Percentiles rank a stretch among this genome's conserved stretches.
Evolutionary conservation across 2,329 filamentous ascomycete genomes (phyloP).

Genomic region (Ophiocordyceps sinensis): DNA sequence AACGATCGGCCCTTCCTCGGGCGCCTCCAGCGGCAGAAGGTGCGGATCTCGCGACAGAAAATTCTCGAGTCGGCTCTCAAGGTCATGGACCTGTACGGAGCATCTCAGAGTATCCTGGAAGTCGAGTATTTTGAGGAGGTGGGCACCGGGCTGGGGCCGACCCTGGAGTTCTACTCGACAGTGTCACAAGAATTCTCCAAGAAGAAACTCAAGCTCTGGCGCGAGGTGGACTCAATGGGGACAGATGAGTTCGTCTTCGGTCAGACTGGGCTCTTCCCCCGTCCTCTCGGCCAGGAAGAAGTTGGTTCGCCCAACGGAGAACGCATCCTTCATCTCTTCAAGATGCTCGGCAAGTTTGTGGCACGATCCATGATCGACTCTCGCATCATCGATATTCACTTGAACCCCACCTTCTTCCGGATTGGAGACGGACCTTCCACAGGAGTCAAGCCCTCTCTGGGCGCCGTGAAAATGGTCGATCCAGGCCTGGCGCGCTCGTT

Average conservation of each 20-base stretch:
- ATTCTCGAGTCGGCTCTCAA: slow-evolving; percentile 95
- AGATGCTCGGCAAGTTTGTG: slow-evolving; percentile 90
- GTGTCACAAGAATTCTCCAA: slow-evolving; percentile 96
- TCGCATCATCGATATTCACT: slow-evolving; percentile 90
- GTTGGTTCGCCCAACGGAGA: slow-evolving; percentile 64
- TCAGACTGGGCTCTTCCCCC: slow-evolving; percentile 74
- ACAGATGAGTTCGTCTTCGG: slow-evolving; percentile 73
- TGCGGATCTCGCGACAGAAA: slow-evolving; percentile 88
- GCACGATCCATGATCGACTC: slow-evolving; percentile 97
- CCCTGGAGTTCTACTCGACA: slow-evolving; percentile 93
- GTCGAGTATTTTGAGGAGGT: slow-evolving; percentile 99
- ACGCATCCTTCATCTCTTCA: slow-evolving; percentile 78
- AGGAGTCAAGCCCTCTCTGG: slow-evolving; percentile 66
- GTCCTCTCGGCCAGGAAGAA: slow-evolving; percentile 73
- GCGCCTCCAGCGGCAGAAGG: slow-evolving; percentile 85
- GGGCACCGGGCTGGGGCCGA: slow-evolving; percentile 87
- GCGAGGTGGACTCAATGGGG: slow-evolving; percentile 67
- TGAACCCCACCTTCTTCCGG: slow-evolving; percentile 96
- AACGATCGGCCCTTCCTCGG: slow-evolving; percentile 89
- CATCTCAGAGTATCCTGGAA: slow-evolving; percentile 89
- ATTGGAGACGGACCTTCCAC: slow-evolving; percentile 55
- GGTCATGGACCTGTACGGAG: slow-evolving; percentile 96
- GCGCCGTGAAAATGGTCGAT: slow-evolving; percentile 81
- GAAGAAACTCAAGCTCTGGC: slow-evolving; percentile 94
- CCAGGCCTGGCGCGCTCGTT: slow-evolving; percentile 73